phyloP scores from a whole-genome alignment of 78 protist species.

The Dictyostelium brefeldianum region DNA sequence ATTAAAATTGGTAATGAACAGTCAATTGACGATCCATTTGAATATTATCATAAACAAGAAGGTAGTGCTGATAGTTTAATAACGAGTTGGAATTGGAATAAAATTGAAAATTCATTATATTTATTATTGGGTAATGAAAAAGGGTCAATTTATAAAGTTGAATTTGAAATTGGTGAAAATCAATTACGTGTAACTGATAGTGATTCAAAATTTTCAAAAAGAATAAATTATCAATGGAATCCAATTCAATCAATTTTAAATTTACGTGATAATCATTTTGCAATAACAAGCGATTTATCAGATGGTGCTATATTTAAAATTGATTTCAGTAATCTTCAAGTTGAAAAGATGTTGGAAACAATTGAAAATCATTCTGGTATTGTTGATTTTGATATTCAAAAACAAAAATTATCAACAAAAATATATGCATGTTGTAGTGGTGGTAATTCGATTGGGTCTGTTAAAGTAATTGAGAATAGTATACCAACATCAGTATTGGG shows the following conservation, averaged over 20 bases:
- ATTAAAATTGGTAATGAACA: constrained; percentile 3
- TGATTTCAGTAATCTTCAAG: neutral
- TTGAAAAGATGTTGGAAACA: neutral
- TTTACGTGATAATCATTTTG: constrained; percentile 1
- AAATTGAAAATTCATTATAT: neutral
- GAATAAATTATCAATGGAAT: neutral
- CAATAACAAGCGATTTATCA: constrained; percentile 11
- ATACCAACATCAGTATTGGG: neutral
- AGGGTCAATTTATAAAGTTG: neutral
- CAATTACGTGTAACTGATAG: neutral
- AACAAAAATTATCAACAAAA: neutral
- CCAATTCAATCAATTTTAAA: constrained; percentile 19
- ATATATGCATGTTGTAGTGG: constrained; percentile 26
- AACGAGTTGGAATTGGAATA: neutral
- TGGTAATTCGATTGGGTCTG: constrained; percentile 6
- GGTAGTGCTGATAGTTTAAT: neutral
- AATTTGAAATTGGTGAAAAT: neutral
- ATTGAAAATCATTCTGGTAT: constrained; percentile 13
- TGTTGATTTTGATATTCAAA: constrained; percentile 1
- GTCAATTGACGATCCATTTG: neutral
- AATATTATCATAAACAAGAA: neutral
- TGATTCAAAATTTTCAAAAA: neutral
- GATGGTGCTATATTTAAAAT: constrained; percentile 33
- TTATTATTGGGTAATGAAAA: neutral
- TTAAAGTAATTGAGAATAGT: constrained; percentile 32